Base-by-base conservation (phyloP, 1,284 basidiomycete genomes). In the Cutaneotrichosporon sp. region DNA sequence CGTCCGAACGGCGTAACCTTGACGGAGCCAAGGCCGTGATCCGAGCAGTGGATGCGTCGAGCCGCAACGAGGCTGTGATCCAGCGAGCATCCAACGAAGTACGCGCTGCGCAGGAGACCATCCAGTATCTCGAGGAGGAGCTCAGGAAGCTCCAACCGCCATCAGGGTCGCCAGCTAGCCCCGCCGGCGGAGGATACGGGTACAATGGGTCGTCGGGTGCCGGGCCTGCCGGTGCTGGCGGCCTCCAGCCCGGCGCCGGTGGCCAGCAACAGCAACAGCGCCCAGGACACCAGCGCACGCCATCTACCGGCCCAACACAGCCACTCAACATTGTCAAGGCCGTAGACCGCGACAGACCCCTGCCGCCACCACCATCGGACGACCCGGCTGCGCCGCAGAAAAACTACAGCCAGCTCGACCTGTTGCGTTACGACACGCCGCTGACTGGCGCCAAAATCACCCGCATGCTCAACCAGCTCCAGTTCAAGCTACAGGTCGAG, bases 401-500 rank as follows among this genome's bases (percentile, higher is more conserved):
- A 56, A 73, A 70, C 49, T 72, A 70, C 51, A 67, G 71, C 34
- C 70, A 74, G 52, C 62, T 76, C 37, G 96, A 99, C 79, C 80
- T 99, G 61, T 89, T 97, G 76, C 94, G 94, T 76, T 92, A 93
- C 63, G 96, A 99, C 77, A 94, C 93, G 36, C 94, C 94, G 18
- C 84, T 94, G 69, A 94, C 91, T 20, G 88, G 91, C 5, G 88
- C 90, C 60, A 98, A 97, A 80, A 97, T 99, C 73, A 89, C 91
- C 43, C 85, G 86, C 64, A 97, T 97, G 94, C 83, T 98, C 53
- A 92, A 97, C 76, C 93, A 97, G 76, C 85, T 99, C 62, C 93
- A 98, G 75, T 97, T 97, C 83, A 98, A 98, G 78, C 85, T 97
- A 49, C 90, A 94, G 76, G 90, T 98, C 63, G 96, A 99, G 76